Conservation (phyloP, 1,284 basidiomycete genomes). For the Sporisorium scitamineum region DNA sequence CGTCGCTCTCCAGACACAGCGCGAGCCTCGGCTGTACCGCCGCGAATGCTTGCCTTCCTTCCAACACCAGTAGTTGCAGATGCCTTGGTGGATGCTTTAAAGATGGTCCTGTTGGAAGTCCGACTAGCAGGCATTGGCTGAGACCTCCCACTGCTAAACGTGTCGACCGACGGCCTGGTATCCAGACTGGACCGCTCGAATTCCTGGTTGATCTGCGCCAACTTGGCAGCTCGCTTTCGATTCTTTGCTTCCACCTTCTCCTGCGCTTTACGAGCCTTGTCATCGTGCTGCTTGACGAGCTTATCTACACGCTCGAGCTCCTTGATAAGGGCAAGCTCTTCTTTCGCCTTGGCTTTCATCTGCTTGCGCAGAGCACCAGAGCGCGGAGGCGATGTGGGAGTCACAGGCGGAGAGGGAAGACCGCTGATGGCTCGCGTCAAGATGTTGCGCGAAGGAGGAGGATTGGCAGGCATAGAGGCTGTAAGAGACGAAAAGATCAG, state of each 20-base stretch:
- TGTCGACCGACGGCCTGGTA: slow-evolving; percentile 3
- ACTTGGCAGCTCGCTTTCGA: slow-evolving; percentile 22
- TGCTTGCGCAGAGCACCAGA: slow-evolving; percentile 47
- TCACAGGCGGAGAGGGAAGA: slow-evolving; percentile 23
- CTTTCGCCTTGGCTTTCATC: slow-evolving; percentile 50
- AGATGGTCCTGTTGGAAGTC: slow-evolving; percentile 28
- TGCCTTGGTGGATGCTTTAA: slow-evolving; percentile 32
- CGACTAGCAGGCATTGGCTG: background rate
- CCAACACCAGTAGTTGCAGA: background rate
- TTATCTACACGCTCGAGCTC: slow-evolving; percentile 48
- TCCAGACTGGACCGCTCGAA: background rate
- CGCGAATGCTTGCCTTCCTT: slow-evolving; percentile 20
- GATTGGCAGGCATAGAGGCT: background rate
- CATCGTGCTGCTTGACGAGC: slow-evolving; percentile 56
- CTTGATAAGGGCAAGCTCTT: slow-evolving; percentile 54
- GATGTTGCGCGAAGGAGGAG: slow-evolving; percentile 7
- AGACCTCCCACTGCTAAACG: background rate
- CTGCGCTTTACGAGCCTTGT: slow-evolving; percentile 36
- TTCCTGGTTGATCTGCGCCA: slow-evolving; percentile 14
- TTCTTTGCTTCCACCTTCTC: slow-evolving; percentile 36
- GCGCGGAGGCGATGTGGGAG: slow-evolving; percentile 10
- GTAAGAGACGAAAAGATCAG: slow-evolving; percentile 12
- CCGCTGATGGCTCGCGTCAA: slow-evolving; percentile 8
- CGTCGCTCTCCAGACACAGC: slow-evolving; percentile 12
- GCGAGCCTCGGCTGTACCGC: background rate